Base-by-base conservation (phyloP, 129 eudicot genomes). In the Flaveria linearis region DNA sequence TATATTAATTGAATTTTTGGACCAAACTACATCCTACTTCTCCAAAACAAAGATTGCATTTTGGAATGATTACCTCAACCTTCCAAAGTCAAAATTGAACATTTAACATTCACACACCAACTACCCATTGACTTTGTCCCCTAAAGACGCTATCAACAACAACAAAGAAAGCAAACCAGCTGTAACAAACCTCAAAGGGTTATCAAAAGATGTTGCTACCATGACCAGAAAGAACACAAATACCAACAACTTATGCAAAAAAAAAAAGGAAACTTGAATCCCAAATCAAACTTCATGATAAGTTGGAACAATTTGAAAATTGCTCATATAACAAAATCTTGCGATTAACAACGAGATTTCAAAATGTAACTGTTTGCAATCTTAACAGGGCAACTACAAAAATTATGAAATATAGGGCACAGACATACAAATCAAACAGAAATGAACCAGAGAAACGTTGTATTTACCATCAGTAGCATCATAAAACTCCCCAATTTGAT, bases 391-490 rank as follows among this genome's bases (percentile, higher is more conserved):
- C 5, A 30, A 4, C 36, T 30, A 30, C 36, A 30, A 30, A 26
- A 26, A 30, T 4, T 3, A 30, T 30, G 36, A 36, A 36, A 36
- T 5, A 5, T 36, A 36, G 6, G 7, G 41, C 41, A 36, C 41
- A 36, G 7, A 36, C 41, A 36, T 36, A 39, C 7, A 57, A 58
- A 63, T 26, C 51, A 56, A 70, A 9, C 23, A 56, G 36, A 16
- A 55, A 22, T 25, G 12, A 57, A 61, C 15, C 63, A 10, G 20
- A 3, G 20, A 18, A 30, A 1, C 9, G 63, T 5, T 52, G 23
- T 25, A 20, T 45, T 33, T 78, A 82, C 86, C 86, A 77, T 82
- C 86, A 57, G 49, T 78, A 0, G 86, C 86, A 68, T 82, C 86
- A 23, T 53, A 82, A 73, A 82, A 82, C 14, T 82, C 86, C 71